Percentiles rank a stretch among this genome's conserved stretches.
Evolutionary conservation across 2,329 filamentous ascomycete species (phyloP).

Genomic region (Botrytis tulipae): DNA sequence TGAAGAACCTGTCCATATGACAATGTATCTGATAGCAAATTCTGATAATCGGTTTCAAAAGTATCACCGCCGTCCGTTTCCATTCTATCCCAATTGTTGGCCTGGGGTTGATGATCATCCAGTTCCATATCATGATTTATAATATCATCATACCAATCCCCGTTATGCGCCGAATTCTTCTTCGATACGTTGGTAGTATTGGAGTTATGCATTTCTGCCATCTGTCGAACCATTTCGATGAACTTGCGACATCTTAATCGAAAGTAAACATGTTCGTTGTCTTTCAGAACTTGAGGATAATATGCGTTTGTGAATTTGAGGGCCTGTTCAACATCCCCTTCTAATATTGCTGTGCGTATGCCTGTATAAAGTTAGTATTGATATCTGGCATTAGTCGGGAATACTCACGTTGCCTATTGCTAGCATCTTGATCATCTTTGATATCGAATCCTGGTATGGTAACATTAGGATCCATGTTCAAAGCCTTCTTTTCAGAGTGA

Average conservation of each 20-base stretch:
- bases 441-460: slow-evolving; percentile 61
- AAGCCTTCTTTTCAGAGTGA: slow-evolving; percentile 66
- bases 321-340: slow-evolving; percentile 88
- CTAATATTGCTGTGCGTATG: slow-evolving; percentile 82
- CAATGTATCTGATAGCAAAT: slow-evolving; percentile 67
- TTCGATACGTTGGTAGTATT: slow-evolving; percentile 34
- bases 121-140: slow-evolving; percentile 50
- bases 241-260: slow-evolving; percentile 87
- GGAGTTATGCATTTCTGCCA: slow-evolving; percentile 58
- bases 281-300: slow-evolving; percentile 76
- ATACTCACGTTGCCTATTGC: slow-evolving; percentile 75
- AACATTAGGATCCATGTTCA: slow-evolving; percentile 57
- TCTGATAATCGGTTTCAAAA: slow-evolving; percentile 34
- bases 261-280: slow-evolving; percentile 84
- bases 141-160: slow-evolving; percentile 42
- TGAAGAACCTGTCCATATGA: slow-evolving; percentile 77
- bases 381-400: neutral
- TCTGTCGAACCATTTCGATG: slow-evolving; percentile 85
- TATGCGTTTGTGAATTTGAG: slow-evolving; percentile 75
- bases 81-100: slow-evolving; percentile 48
- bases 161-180: slow-evolving; percentile 42
- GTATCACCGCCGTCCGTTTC: slow-evolving; percentile 47
- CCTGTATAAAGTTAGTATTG: slow-evolving; percentile 48
- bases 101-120: slow-evolving; percentile 50
- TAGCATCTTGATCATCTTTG: slow-evolving; percentile 80